A percentile compares a stretch with the other conserved stretches of the same genome.
phyloP scores from a whole-genome alignment of 1,284 basidiomycete species.

The Cryptococcus depauperatus region DNA sequence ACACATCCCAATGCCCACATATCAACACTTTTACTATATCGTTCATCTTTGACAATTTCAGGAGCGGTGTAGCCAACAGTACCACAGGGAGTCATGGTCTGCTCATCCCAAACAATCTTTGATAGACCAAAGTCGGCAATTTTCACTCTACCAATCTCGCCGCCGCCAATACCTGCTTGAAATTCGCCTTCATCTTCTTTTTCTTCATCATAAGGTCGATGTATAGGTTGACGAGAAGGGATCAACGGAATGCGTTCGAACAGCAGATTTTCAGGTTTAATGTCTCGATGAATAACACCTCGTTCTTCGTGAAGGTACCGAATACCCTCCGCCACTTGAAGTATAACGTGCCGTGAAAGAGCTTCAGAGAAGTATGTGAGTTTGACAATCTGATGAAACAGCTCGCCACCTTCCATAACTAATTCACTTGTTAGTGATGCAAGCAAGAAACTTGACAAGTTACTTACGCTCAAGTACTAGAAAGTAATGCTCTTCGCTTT shows the following conservation, averaged over 20 bases:
- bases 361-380: conserved; percentile 98
- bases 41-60: conserved; percentile 98
- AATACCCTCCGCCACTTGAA: conserved; percentile 94
- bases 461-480: conserved; percentile 79
- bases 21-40: conserved; percentile 96
- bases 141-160: conserved; percentile 95
- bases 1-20: conserved; percentile 99
- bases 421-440: conserved; percentile 3
- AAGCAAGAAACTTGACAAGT: neutral
- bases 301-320: conserved; percentile 95
- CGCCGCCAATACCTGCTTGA: conserved; percentile 80
- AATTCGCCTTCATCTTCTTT: conserved; percentile 99
- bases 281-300: conserved; percentile 96
- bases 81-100: conserved; percentile 98
- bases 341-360: conserved; percentile 87
- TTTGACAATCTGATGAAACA: conserved; percentile 99
- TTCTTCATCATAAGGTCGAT: conserved; percentile 91
- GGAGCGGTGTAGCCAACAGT: conserved; percentile 99
- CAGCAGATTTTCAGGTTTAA: conserved; percentile 96
- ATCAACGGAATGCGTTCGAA: conserved; percentile 91
- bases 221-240: conserved; percentile 67
- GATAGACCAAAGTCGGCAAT: conserved; percentile 98
- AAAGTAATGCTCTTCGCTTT: conserved; percentile 90
- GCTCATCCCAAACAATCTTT: conserved; percentile 98
- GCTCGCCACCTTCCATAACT: conserved; percentile 96